Percentiles rank a stretch among this genome's conserved stretches.
phyloP scores from a whole-genome alignment of 148 eudicot genomes.

The Vaccinium corymbosum region DNA sequence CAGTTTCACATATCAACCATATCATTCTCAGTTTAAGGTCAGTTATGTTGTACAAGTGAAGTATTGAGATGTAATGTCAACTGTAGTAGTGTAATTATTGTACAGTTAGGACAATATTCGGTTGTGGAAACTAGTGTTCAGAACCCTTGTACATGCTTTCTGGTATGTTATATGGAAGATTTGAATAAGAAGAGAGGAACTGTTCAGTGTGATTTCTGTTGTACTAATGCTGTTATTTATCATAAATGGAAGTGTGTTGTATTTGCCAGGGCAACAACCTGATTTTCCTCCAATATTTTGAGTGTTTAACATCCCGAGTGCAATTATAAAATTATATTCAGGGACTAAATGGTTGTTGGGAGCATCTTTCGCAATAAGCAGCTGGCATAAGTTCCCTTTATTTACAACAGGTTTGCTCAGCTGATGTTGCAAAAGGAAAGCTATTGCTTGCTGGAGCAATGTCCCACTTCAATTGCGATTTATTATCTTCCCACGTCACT shows the following conservation, averaged over 20 bases:
- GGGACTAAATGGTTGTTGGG: neutral
- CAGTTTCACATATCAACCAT: slow-evolving; percentile 61
- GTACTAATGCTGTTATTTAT: slow-evolving; percentile 5
- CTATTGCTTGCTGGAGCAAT: neutral
- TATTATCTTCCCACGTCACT: neutral
- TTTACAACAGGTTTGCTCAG: neutral
- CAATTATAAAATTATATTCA: neutral
- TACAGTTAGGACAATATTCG: neutral
- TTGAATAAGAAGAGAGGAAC: neutral
- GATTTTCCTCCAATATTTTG: neutral
- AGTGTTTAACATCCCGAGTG: neutral
- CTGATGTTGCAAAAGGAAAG: neutral
- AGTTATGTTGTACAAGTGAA: slow-evolving; percentile 33
- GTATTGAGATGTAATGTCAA: slow-evolving; percentile 27
- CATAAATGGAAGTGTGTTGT: slow-evolving; percentile 17
- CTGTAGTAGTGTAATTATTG: slow-evolving; percentile 23
- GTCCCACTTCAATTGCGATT: neutral
- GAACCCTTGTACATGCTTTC: slow-evolving; percentile 17
- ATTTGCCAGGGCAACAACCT: neutral
- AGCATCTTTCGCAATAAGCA: neutral
- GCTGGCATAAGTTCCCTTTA: neutral
- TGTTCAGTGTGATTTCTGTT: neutral
- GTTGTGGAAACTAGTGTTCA: neutral
- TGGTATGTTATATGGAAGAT: neutral
- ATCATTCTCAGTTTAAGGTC: slow-evolving; percentile 99